Evolutionary conservation across 2,329 filamentous ascomycete genomes (phyloP), one percentile per base, ranked within the genome.

Genomic region (Ceratocystis albifundus): DNA sequence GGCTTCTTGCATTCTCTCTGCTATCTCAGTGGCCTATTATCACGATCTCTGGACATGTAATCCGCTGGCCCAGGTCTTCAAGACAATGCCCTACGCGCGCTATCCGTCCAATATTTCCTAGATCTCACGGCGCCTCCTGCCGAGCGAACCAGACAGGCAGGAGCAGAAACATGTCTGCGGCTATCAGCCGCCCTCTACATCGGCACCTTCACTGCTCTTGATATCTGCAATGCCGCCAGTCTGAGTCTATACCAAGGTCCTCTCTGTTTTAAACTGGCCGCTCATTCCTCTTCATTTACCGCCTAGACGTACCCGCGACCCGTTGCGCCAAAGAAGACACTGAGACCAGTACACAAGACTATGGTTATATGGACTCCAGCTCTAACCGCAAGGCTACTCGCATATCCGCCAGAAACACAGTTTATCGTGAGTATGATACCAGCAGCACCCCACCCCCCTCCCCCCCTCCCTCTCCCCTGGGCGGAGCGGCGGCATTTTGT

Each of bases 261-360:
- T 17, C 28, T n/a, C 17, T 59, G 6, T 59, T 32, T 15, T 32
- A 20, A 8, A 3, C 22, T 30, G 28, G n/a, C 55, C 25, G 25
- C 55, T 59, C 17, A 32, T 32, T 36, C 15, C 55, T 28, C 55
- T 59, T 36, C 28, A 59, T 59, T 59, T 59, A 59, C 55, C 55
- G 55, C 55, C 55, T n/a, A 17, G 55, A 1, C 32, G 12, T 32
- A 32, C 55, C 28, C 55, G 28, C 28, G 55, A 17, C 55, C 55
- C 17, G 55, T 15, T 36, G 28, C 28, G 48, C 48, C 48, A 53
- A 53, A 53, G 20, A 28, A 28, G 20, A 10, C 48, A 36, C 8
- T 36, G 28, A 59, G 55, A 59, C 55, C 17, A 32, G 17, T n/a
- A 20, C 25, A 59, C 28, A 30, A 59, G 2, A 59, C 28, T 30